Evolutionary conservation across 179 eudicot genomes (phyloP).

Genomic region (Beta lomatogona): DNA sequence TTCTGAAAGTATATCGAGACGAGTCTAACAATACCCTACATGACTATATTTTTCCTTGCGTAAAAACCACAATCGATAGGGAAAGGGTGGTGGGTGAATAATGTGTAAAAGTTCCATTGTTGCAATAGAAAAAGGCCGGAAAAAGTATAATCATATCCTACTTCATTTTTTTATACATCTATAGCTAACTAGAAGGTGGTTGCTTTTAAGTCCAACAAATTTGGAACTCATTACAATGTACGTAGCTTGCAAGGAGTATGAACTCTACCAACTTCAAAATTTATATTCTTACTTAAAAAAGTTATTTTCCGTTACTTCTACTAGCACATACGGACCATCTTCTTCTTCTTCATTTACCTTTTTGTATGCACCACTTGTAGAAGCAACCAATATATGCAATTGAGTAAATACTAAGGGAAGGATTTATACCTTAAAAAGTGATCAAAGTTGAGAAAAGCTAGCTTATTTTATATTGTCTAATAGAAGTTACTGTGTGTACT

Average conservation of each 20-base stretch:
- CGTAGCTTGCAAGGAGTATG: slow-evolving; percentile 18
- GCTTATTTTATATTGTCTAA: neutral
- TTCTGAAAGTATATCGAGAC: no score
- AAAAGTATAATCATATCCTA: no score
- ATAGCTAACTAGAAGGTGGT: neutral
- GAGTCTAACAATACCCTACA: no score
- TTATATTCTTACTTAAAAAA: no score
- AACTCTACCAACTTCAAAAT: neutral
- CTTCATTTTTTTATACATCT: no score
- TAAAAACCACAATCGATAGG: no score
- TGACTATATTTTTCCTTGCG: no score
- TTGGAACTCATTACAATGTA: slow-evolving; percentile 18
- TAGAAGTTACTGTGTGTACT: no score
- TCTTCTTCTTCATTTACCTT: neutral
- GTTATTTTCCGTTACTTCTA: neutral
- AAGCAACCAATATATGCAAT: neutral
- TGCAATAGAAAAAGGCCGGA: no score
- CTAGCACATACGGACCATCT: neutral
- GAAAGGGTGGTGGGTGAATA: no score
- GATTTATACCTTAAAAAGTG: neutral
- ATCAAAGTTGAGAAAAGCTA: neutral
- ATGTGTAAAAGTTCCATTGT: no score
- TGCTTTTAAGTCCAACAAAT: slow-evolving; percentile 10
- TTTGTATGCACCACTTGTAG: neutral
- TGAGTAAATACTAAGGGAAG: slow-evolving; percentile 11